Evolutionary conservation across 75 land plant genomes (phyloP), one percentile per base, ranked within the genome.

Genomic region (Cryptomeria japonica): DNA sequence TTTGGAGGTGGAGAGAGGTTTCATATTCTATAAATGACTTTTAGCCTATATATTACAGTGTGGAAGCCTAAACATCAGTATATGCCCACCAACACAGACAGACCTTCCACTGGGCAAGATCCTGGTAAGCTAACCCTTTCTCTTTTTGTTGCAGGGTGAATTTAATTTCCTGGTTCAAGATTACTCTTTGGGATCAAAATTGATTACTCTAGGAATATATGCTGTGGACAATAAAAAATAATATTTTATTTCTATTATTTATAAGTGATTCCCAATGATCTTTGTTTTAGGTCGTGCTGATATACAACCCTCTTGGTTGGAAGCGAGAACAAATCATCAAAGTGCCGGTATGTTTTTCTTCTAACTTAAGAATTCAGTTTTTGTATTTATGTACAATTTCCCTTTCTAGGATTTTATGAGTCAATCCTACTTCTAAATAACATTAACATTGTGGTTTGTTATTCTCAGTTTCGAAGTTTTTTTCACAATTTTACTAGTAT

Each of bases 21-120:
- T 3, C 25, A 84, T 49, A 18, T 47, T 9, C 18, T 32, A 47
- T 16, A 7, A 32, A 36, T 87, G 31, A 77, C 28, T 28, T 87
- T 64, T 87, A 46, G 16, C 37, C 53, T 32, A 19, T 87, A 77
- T 16, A 76, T 58, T 87, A 47, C 94, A 98, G 99, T 98, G 99
- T 77, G 93, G 79, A 39, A 89, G 94, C 72, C 90, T 95, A 53
- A 98, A 98, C 86, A 94, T 98, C 90, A 98, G 98, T 86, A 93
- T 91, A 87, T 98, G 99, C 70, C 99, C 99, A 78, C 90, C 94
- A 86, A 91, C 99, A 44, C 97, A 96, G 88, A 88, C 90, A 61
- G 90, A 91, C 46, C 90, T 96, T 87, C 64, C 90, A 46, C 68
- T 61, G 58, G 95, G 91, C 28, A 94, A 93, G 89, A 93, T 90